A percentile compares a stretch with the other conserved stretches of the same genome.
Evolutionary conservation across 257 asterid species (phyloP).

Genomic region (Catharanthus roseus): DNA sequence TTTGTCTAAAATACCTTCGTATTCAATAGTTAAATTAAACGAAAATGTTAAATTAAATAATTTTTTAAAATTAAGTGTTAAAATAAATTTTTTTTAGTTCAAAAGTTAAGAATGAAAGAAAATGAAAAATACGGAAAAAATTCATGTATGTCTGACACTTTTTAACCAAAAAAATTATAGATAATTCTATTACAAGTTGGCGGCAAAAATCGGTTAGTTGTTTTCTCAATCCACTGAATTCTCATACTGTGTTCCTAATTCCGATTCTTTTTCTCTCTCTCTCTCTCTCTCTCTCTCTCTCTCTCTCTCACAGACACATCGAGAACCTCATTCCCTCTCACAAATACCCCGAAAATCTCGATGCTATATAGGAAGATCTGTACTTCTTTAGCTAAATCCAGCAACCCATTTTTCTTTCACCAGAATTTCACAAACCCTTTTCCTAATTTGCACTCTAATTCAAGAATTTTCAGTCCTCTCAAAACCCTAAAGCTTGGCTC

Average conservation of each 20-base stretch:
- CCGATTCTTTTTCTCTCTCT: constrained; percentile 3
- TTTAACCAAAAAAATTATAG: too few species aligned
- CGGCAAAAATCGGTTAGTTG: constrained; percentile 12
- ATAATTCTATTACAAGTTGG: constrained; percentile 14
- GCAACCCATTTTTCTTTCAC: constrained; percentile 32
- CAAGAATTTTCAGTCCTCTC: constrained; percentile 18
- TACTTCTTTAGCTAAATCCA: constrained; percentile 37
- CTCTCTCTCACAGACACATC: neutral
- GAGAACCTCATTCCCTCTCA: neutral
- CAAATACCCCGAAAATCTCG: constrained; percentile 18
- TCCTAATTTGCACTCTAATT: constrained; percentile 26
- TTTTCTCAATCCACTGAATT: neutral
- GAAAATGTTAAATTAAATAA: too few species aligned
- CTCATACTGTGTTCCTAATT: constrained; percentile 5
- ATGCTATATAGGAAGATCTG: constrained; percentile 61
- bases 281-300: neutral
- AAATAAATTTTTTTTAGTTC: too few species aligned
- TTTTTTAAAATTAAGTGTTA: too few species aligned
- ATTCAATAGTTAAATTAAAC: too few species aligned
- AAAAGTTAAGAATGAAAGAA: too few species aligned
- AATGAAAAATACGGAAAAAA: too few species aligned
- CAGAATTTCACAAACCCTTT: constrained; percentile 31
- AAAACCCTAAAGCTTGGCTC: constrained; percentile 25
- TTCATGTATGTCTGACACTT: too few species aligned
- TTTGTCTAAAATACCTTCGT: too few species aligned